These are phyloP conservation scores for Colletotrichum sp. DNA, from an alignment of 2,329 filamentous ascomycete genomes.

Conservation along the genomic window DNA sequence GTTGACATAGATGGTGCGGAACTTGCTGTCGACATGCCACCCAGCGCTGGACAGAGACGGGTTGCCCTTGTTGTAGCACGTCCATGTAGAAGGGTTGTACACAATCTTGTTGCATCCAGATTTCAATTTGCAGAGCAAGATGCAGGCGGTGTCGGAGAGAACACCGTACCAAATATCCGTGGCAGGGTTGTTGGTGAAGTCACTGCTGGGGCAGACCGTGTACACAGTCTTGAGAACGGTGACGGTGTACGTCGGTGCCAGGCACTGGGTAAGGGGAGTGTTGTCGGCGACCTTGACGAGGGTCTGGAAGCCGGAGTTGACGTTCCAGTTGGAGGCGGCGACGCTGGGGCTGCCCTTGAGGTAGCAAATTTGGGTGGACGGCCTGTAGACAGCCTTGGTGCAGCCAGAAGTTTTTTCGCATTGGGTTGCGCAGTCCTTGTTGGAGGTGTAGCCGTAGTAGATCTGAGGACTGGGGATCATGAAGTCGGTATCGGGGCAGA, in stretches of 20 bases:
- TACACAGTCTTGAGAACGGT: not conserved
- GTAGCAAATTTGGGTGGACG: not conserved
- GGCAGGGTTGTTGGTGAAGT: constrained; percentile 6
- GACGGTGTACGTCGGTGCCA: not conserved
- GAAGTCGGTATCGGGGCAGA: constrained; percentile 6
- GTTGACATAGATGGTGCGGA: constrained; percentile 3
- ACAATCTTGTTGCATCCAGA: constrained; percentile 5
- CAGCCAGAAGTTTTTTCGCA: not conserved
- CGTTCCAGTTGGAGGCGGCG: not conserved
- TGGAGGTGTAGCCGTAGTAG: not conserved
- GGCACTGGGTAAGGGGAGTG: not conserved
- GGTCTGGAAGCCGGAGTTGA: not conserved
- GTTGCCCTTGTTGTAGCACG: constrained; percentile 14
- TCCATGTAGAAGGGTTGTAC: not conserved
- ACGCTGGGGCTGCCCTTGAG: not conserved
- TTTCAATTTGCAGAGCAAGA: not conserved
- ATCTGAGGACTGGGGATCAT: constrained; percentile 2
- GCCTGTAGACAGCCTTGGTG: not conserved
- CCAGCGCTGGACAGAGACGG: not conserved
- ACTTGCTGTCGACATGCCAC: constrained; percentile 3
- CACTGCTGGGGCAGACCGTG: constrained; percentile 4
- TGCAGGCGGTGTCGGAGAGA: not conserved
- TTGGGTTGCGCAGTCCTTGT: not conserved
- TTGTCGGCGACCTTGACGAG: not conserved
- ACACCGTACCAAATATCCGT: constrained; percentile 1